A percentile compares a stretch with the other conserved stretches of the same genome.
These are phyloP conservation scores for Mycena chlorophos DNA, from an alignment of 768 basidiomycete species.

Conservation along the genomic window DNA sequence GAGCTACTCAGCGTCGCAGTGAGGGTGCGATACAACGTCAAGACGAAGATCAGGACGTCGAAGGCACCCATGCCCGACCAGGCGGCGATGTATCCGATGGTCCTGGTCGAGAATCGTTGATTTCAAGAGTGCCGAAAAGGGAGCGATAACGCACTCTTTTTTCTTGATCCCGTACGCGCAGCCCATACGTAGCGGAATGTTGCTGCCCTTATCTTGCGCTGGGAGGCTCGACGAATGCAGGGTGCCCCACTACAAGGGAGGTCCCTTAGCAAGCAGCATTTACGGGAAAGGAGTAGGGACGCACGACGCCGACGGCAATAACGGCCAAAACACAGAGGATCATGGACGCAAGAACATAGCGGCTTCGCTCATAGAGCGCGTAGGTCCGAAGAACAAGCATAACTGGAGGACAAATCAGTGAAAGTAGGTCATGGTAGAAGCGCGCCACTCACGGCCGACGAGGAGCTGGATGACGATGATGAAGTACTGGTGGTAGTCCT, in stretches of 20 bases:
- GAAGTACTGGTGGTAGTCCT: constrained; percentile 10
- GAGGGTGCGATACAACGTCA: not conserved
- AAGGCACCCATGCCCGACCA: not conserved
- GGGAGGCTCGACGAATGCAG: not conserved
- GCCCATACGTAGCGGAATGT: constrained; percentile 1
- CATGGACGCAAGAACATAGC: constrained; percentile 1
- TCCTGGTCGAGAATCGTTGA: not conserved
- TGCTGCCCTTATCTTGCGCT: not conserved
- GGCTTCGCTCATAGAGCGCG: constrained; percentile 12
- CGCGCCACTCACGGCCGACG: constrained; percentile 8
- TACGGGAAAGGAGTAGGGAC: not conserved
- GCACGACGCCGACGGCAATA: constrained; percentile 4
- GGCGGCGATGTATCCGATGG: constrained; percentile 1
- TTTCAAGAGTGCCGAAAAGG: not conserved
- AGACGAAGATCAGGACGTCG: not conserved
- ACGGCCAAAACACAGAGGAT: not conserved
- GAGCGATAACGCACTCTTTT: constrained; percentile 3
- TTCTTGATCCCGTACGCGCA: constrained; percentile 3
- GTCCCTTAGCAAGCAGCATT: not conserved
- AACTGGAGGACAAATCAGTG: not conserved
- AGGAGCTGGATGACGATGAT: constrained; percentile 7
- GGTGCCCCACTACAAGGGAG: constrained; percentile 3
- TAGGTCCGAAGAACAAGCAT: constrained; percentile 15
- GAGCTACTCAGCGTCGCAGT: not conserved
- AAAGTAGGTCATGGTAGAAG: not conserved